phyloP scores from a whole-genome alignment of 2,329 filamentous ascomycete genomes.

The Trichoderma arundinaceum region DNA sequence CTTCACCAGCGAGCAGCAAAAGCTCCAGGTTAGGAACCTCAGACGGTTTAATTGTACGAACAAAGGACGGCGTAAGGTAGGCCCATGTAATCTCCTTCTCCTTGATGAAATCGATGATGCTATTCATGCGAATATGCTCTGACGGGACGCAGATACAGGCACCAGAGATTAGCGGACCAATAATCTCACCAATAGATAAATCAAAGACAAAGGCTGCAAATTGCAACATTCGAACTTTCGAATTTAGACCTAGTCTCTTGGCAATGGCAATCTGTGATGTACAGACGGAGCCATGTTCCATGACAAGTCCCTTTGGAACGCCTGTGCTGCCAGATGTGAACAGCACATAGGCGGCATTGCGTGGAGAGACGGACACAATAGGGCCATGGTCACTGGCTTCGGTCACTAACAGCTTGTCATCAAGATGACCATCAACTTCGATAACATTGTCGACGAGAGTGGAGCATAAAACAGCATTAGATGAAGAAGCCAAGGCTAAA shows the following conservation, averaged over 20 bases:
- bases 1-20: constrained; percentile 32
- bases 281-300: constrained; percentile 28
- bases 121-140: constrained; percentile 29
- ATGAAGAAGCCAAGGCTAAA: constrained; percentile 27
- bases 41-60: constrained; percentile 15
- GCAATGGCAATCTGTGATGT: constrained; percentile 16
- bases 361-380: constrained; percentile 10
- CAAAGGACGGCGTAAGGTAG: constrained; percentile 30
- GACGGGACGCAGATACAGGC: constrained; percentile 25
- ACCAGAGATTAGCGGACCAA: constrained; percentile 27
- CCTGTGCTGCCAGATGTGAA: constrained; percentile 28
- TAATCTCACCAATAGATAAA: constrained; percentile 30
- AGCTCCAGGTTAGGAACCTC: constrained; percentile 30
- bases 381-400: not conserved
- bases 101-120: constrained; percentile 26
- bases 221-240: constrained; percentile 26
- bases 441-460: constrained; percentile 29
- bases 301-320: constrained; percentile 24
- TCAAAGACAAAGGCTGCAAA: constrained; percentile 32
- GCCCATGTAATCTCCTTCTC: constrained; percentile 18
- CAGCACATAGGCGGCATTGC: constrained; percentile 20
- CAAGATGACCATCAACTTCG: constrained; percentile 17
- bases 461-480: constrained; percentile 34
- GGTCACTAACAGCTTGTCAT: not conserved
- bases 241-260: constrained; percentile 9